Evolutionary conservation across 2,329 filamentous ascomycete genomes (phyloP), one percentile per base, ranked within the genome.

Genomic region (Grosmannia clavigera): DNA sequence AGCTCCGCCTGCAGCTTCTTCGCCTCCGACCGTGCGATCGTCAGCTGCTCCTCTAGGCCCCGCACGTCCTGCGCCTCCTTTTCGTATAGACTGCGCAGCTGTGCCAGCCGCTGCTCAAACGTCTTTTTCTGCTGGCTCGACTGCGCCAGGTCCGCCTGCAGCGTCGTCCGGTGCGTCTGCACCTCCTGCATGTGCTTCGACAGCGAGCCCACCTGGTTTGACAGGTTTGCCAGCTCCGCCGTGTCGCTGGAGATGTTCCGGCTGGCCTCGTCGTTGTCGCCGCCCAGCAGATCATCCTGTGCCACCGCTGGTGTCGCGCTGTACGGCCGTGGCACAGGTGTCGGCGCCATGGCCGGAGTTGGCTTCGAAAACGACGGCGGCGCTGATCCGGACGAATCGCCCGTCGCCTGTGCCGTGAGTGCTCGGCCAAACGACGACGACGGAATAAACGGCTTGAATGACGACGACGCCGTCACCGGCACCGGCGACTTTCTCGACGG

Each of bases 121-220:
- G 95, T 92, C 67, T 88, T 87, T 76, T 96, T 97, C 71, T 97
- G 92, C 14, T 86, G 84, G 58, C 81, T 89, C 38, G 88, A 86
- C 68, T 92, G 89, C 63, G 81, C 88, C 58, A 97, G 75, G 61
- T 96, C 90, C 64, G 87, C 86, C 71, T 96, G 91, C 0, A 88
- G 87, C 2, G 83, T 82, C 5, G 78, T 81, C 64, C 91, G 87
- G 73, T 96, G 92, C 40, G 80, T 83, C 70, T 95, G 90, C 1
- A 96, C 87, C 66, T 92, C 90, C 70, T 96, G 90, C 84, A 95
- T 96, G 74, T 99, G 91, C 69, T 87, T 95, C 0, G 92, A 88
- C 60, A 99, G 75, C 2, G 88, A 92, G 38, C 90, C 86, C 64
- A 99, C 90, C 72, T 97, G 94, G 71, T 95, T 97, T 0, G 92